Evolutionary conservation across 2,329 filamentous ascomycete genomes (phyloP).

Genomic region (Cyphellophora europaea): DNA sequence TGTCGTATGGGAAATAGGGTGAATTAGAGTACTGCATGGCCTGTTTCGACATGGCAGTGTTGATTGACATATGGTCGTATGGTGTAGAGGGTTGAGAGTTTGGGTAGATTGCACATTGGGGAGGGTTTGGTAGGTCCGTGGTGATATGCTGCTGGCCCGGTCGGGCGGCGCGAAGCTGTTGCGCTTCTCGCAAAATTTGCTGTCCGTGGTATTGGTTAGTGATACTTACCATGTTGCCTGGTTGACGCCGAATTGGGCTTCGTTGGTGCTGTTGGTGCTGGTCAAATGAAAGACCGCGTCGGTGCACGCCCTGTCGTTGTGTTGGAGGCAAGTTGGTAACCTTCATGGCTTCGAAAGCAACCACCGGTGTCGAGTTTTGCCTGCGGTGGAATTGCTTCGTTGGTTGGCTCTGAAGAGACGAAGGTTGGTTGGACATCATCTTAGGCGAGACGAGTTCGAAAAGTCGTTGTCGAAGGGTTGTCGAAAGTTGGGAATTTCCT

Average conservation of each 20-base stretch:
- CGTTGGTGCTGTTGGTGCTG: constrained; percentile 42
- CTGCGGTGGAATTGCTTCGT: constrained; percentile 70
- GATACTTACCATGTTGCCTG: constrained; percentile 33
- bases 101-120: constrained; percentile 19
- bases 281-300: constrained; percentile 63
- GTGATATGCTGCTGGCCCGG: constrained; percentile 49
- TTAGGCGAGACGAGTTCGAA: constrained; percentile 63
- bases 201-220: constrained; percentile 53
- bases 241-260: constrained; percentile 19
- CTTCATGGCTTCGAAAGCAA: constrained; percentile 66
- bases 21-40: constrained; percentile 15
- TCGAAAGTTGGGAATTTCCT: constrained; percentile 41
- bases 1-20: constrained; percentile 15
- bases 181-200: constrained; percentile 81
- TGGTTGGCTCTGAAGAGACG: constrained; percentile 54
- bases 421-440: constrained; percentile 72
- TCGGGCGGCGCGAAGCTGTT: constrained; percentile 77
- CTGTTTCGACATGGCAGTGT: constrained; percentile 17
- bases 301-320: constrained; percentile 54
- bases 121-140: constrained; percentile 28
- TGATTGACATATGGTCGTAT: constrained; percentile 20
- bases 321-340: constrained; percentile 42
- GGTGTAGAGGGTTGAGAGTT: constrained; percentile 13
- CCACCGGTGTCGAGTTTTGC: constrained; percentile 71
- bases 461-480: constrained; percentile 36